These are phyloP conservation scores for Plasmodium sp. DNA, from an alignment of 169 alveolate genomes.

Conservation along the genomic window DNA sequence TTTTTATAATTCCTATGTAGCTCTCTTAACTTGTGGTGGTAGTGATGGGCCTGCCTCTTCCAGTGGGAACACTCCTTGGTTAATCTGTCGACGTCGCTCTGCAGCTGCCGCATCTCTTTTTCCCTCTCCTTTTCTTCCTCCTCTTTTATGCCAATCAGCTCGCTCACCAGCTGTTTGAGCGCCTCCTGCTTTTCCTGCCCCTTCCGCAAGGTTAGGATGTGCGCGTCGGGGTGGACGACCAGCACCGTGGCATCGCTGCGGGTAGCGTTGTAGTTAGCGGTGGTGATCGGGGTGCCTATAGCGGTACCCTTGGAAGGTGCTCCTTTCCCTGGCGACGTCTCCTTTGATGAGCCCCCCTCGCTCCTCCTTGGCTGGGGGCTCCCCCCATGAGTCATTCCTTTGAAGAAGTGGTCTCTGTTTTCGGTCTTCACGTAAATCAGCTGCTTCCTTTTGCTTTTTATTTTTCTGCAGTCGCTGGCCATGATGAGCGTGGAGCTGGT, in stretches of 20 bases:
- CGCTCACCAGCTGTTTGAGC: conserved; percentile 1
- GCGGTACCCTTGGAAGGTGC: neutral
- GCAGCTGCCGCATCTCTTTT: conserved; percentile 1
- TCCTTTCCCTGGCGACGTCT: neutral
- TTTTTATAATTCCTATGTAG: conserved; percentile 33
- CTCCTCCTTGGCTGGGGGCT: neutral
- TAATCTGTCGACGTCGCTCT: neutral
- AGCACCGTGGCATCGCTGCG: neutral
- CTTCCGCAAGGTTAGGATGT: neutral
- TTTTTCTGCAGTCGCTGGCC: conserved; percentile 63
- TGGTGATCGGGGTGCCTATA: neutral
- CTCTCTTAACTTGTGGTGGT: conserved; percentile 20
- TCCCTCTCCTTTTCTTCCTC: conserved; percentile 19
- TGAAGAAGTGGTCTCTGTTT: conserved; percentile 18
- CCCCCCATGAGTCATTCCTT: neutral
- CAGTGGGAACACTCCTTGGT: conserved; percentile 25
- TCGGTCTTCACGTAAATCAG: conserved; percentile 38
- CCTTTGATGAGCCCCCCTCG: neutral
- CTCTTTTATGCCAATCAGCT: neutral
- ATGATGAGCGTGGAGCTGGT: conserved; percentile 57
- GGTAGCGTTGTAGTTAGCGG: too few relatives aligned
- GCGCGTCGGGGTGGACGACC: neutral
- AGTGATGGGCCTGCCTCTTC: conserved; percentile 46
- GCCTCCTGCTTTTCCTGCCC: conserved; percentile 3
- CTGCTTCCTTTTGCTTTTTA: conserved; percentile 67